These are phyloP conservation scores for Uronychia setigera DNA, from an alignment of 73 alveolate genomes.

Conservation along the genomic window DNA sequence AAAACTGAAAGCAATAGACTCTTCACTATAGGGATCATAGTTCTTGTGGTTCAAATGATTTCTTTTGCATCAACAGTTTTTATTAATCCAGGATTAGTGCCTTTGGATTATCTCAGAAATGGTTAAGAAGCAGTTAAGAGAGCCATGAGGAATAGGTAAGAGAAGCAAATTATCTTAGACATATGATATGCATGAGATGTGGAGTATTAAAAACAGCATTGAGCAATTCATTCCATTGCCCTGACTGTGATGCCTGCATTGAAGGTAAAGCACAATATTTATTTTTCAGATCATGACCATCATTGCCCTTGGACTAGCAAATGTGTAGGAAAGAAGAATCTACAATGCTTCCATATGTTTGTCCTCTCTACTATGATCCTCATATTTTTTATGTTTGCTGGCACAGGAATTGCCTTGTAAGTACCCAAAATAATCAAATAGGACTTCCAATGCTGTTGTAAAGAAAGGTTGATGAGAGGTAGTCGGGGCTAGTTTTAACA, in stretches of 20 bases:
- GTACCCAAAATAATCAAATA: neutral
- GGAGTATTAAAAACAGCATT: neutral
- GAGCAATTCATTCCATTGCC: neutral
- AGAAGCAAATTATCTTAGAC: neutral
- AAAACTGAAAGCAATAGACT: neutral
- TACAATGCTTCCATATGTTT: neutral
- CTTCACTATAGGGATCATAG: neutral
- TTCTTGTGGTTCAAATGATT: neutral
- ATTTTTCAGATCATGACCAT: neutral
- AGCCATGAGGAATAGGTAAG: neutral
- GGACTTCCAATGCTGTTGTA: neutral
- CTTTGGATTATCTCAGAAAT: neutral
- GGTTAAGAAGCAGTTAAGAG: neutral
- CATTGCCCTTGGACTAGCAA: constrained; percentile 16
- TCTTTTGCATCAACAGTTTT: neutral
- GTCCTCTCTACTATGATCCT: constrained; percentile 2
- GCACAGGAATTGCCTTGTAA: neutral
- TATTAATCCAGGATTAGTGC: neutral
- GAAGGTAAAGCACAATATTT: neutral
- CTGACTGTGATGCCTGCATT: neutral
- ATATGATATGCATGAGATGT: neutral
- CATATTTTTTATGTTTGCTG: neutral
- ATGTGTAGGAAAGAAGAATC: neutral
- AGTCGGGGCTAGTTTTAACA: neutral
- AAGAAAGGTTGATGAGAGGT: neutral